These are phyloP conservation scores for Ogataea hybrid DNA, from an alignment of 1,139 yeast genomes.

Conservation along the genomic window DNA sequence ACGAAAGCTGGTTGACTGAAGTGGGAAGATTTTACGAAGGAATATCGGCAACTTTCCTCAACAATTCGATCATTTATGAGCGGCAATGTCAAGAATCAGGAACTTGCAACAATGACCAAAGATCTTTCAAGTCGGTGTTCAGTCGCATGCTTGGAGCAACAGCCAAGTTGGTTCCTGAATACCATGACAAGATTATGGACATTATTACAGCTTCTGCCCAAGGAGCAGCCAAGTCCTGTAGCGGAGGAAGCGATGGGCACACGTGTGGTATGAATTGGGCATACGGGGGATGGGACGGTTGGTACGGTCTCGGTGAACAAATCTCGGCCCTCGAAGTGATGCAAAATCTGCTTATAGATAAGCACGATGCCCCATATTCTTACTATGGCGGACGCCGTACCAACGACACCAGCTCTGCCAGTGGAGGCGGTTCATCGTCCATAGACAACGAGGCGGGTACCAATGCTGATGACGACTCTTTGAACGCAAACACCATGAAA, in stretches of 20 bases:
- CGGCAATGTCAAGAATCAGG: constrained; percentile 61
- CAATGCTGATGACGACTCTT: constrained; percentile 25
- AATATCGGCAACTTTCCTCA: constrained; percentile 43
- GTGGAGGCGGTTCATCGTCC: constrained; percentile 36
- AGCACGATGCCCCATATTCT: constrained; percentile 56
- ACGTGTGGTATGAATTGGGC: constrained; percentile 63
- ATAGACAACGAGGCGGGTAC: constrained; percentile 50
- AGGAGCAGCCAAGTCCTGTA: constrained; percentile 58
- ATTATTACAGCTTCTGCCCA: constrained; percentile 47
- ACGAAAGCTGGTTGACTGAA: constrained; percentile 51
- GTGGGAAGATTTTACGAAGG: constrained; percentile 51
- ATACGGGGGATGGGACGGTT: constrained; percentile 45
- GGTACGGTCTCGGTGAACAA: constrained; percentile 59
- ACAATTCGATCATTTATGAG: constrained; percentile 56
- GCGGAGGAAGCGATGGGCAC: constrained; percentile 55
- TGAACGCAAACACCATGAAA: constrained; percentile 34
- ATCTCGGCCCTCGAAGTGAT: constrained; percentile 56
- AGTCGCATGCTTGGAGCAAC: constrained; percentile 65
- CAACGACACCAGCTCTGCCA: neutral
- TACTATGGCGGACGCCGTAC: constrained; percentile 26
- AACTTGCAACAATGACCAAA: constrained; percentile 70
- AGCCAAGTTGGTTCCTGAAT: constrained; percentile 52
- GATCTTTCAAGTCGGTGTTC: constrained; percentile 73
- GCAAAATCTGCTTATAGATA: constrained; percentile 39
- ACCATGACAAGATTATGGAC: constrained; percentile 41